phyloP scores from a whole-genome alignment of 257 asterid species.

The Cinchona pubescens region DNA sequence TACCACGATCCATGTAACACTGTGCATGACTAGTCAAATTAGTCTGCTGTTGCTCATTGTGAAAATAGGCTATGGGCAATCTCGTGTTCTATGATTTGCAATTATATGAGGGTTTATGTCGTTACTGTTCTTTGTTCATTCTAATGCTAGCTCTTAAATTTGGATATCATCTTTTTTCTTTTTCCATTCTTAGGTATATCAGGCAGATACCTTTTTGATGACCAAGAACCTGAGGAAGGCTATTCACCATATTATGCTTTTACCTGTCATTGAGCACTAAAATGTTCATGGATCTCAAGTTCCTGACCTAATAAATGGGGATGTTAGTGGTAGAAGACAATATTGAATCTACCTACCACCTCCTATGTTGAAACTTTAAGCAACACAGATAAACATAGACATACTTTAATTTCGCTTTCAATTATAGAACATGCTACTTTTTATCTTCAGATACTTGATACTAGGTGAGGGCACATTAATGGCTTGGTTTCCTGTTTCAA shows the following conservation, averaged over 20 bases:
- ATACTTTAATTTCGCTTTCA: not conserved
- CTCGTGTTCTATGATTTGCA: not conserved
- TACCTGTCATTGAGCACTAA: not conserved
- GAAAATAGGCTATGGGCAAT: not conserved
- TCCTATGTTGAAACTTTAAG: not conserved
- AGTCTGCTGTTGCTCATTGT: not conserved
- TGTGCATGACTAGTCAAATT: not conserved
- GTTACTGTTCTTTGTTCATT: not conserved
- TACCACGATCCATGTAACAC: too few species aligned
- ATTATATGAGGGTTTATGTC: not conserved
- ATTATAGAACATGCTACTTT: not conserved
- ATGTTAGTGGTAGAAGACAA: not conserved
- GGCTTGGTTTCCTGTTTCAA: not conserved
- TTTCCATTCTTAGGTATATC: not conserved
- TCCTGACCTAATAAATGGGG: not conserved
- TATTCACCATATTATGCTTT: not conserved
- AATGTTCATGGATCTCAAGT: not conserved
- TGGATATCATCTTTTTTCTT: not conserved
- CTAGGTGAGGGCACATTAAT: not conserved
- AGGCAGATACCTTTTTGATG: not conserved
- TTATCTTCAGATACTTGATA: not conserved
- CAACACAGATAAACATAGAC: not conserved
- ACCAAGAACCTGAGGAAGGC: not conserved
- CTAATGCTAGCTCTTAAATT: not conserved
- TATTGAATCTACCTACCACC: not conserved